Conservation (phyloP, 768 basidiomycete genomes). For the Suillus luteus region DNA sequence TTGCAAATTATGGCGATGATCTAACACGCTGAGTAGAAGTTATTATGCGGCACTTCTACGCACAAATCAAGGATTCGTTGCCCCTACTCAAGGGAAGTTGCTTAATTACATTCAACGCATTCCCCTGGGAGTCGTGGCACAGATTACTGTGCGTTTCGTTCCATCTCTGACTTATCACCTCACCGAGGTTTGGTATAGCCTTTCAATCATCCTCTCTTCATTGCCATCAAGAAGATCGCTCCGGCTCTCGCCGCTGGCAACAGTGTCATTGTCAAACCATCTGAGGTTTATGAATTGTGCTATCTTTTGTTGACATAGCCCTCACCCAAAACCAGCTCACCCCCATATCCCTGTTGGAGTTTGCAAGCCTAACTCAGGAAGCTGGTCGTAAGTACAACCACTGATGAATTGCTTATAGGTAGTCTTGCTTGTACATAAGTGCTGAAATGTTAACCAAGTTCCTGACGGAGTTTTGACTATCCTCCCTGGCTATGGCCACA, state of each 20-base stretch:
- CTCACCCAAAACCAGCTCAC: conserved; percentile 50
- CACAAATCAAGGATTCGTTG: conserved; percentile 66
- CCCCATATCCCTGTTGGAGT: conserved; percentile 78
- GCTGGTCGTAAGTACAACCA: conserved; percentile 58
- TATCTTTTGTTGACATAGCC: conserved; percentile 2
- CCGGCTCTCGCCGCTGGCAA: conserved; percentile 86
- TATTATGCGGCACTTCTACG: conserved; percentile 77
- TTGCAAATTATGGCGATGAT: conserved; percentile 1
- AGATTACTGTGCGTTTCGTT: conserved; percentile 63
- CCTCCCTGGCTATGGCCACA: conserved; percentile 69
- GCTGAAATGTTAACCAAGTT: conserved; percentile 45
- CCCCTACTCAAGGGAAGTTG: conserved; percentile 78
- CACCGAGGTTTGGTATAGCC: conserved; percentile 47
- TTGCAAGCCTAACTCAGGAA: conserved; percentile 60
- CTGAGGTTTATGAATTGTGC: conserved; percentile 50
- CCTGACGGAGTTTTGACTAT: conserved; percentile 74
- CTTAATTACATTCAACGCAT: conserved; percentile 79
- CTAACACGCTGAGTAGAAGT: conserved; percentile 45
- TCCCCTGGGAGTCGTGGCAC: conserved; percentile 86
- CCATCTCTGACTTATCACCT: neutral
- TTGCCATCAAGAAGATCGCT: conserved; percentile 86
- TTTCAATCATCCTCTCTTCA: conserved; percentile 88
- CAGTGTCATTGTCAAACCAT: conserved; percentile 80
- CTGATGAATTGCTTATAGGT: neutral
- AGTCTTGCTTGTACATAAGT: neutral